Evolutionary conservation across 805 yeast genomes (phyloP).

Genomic region (Barnettozyma salicaria): DNA sequence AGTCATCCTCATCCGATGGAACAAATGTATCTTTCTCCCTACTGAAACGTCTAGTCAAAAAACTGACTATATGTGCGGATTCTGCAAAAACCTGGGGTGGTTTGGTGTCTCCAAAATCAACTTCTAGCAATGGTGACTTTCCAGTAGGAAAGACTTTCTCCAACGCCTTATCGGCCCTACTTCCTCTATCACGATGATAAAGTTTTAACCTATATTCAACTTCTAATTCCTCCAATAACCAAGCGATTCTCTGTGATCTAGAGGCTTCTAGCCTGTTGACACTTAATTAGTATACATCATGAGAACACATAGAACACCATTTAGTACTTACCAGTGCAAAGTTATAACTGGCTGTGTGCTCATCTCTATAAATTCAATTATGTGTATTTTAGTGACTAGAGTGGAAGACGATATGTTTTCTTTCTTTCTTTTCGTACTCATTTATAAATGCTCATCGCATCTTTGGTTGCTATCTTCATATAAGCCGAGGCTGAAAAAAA

Average conservation of each 20-base stretch:
- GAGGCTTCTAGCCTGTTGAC: slow-evolving; percentile 32
- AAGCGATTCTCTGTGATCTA: slow-evolving; percentile 53
- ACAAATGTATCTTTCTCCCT: slow-evolving; percentile 30
- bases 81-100: slow-evolving; percentile 41
- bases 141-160: slow-evolving; percentile 56
- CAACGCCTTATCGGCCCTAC: slow-evolving; percentile 45
- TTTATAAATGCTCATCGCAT: too few relatives aligned
- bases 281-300: neutral
- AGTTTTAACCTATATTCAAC: slow-evolving; percentile 49
- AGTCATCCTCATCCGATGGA: slow-evolving; percentile 35
- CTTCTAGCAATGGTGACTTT: slow-evolving; percentile 54
- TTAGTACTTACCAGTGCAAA: slow-evolving; percentile 19
- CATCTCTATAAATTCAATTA: neutral
- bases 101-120: slow-evolving; percentile 30
- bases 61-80: slow-evolving; percentile 52
- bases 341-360: slow-evolving; percentile 13
- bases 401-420: neutral
- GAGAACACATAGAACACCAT: neutral
- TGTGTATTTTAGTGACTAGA: neutral
- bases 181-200: slow-evolving; percentile 43
- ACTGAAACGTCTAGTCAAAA: slow-evolving; percentile 47
- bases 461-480: too few relatives aligned
- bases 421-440: too few relatives aligned
- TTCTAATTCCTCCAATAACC: slow-evolving; percentile 58
- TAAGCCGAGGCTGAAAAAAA: neutral